Base-by-base conservation (phyloP, 495 filamentous ascomycete genomes). In the Hypoxylon perforatum region DNA sequence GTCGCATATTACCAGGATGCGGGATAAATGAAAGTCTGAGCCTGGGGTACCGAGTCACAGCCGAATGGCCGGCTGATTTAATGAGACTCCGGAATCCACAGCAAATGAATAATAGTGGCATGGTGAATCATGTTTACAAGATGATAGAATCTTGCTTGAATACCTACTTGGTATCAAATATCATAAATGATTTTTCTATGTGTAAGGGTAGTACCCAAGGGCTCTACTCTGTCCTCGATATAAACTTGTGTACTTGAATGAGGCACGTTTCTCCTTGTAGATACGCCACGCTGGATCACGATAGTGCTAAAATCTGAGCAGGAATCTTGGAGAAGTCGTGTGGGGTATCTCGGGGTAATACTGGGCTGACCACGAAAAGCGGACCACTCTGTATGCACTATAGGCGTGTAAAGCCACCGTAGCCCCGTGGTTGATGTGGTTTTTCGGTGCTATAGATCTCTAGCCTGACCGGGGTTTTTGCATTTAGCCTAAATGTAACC, bases 401-500 rank as follows among this genome's bases (percentile, higher is more conserved):
- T 28, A 28, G 25, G 3, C 25, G 25, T 28, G 3, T 28, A 28
- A 3, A 28, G 25, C n/a, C n/a, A n/a, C n/a, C n/a, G n/a, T n/a
- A n/a, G n/a, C n/a, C n/a, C n/a, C n/a, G n/a, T n/a, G n/a, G n/a
- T n/a, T n/a, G n/a, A n/a, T n/a, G n/a, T n/a, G n/a, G n/a, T n/a
- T n/a, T n/a, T n/a, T n/a, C n/a, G n/a, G 25, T 28, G 25, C 49
- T 21, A 17, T 22, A 52, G 7, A 38, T 42, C 48, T 28, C 38
- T n/a, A 6, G 22, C 4, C 17, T 42, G 57, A 63, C 33, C 18
- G 4, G 39, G 44, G 61, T 50, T 57, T 51, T 18, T 23, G 50
- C 19, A 69, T 71, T 73, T 67, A 73, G 71, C 71, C 71, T 73
- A 46, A 71, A 71, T 71, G 48, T 19, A 28, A 3, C 57, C 63